These are phyloP conservation scores for Hemileia vastatrix DNA, from an alignment of 1,284 basidiomycete species.

Conservation along the genomic window DNA sequence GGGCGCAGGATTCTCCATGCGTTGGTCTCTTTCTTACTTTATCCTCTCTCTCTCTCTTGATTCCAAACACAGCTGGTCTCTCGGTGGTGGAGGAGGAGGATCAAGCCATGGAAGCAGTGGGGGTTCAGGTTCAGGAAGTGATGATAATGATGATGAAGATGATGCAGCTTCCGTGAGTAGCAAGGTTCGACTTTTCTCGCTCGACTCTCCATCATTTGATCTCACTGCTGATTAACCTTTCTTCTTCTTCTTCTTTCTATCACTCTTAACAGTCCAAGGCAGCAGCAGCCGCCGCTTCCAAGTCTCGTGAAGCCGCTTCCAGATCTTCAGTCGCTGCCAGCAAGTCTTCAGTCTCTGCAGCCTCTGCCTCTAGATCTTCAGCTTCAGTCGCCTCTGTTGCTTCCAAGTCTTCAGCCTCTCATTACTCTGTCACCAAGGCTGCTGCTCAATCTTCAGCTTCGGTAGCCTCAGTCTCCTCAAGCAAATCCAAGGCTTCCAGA, in stretches of 20 bases:
- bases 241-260: neutral
- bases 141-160: constrained; percentile 6
- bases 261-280: constrained; percentile 9
- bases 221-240: neutral
- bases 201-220: too few relatives aligned
- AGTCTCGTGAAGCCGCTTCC: constrained; percentile 23
- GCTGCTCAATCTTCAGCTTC: constrained; percentile 26
- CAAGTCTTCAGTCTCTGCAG: constrained; percentile 22
- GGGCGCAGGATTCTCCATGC: neutral
- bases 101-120: constrained; percentile 5
- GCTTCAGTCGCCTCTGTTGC: constrained; percentile 29
- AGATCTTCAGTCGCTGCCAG: neutral
- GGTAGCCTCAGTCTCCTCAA: constrained; percentile 27
- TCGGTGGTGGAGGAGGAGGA: constrained; percentile 25
- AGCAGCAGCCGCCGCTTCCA: constrained; percentile 23
- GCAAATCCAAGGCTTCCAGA: constrained; percentile 9
- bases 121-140: neutral
- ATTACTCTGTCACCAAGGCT: constrained; percentile 27
- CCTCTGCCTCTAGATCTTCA: constrained; percentile 24
- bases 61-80: neutral
- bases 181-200: too few relatives aligned
- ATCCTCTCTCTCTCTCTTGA: neutral
- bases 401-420: constrained; percentile 18
- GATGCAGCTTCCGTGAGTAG: neutral
- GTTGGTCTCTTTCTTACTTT: neutral